Base-by-base conservation (phyloP, 768 basidiomycete genomes). In the Ephemerocybe angulata region DNA sequence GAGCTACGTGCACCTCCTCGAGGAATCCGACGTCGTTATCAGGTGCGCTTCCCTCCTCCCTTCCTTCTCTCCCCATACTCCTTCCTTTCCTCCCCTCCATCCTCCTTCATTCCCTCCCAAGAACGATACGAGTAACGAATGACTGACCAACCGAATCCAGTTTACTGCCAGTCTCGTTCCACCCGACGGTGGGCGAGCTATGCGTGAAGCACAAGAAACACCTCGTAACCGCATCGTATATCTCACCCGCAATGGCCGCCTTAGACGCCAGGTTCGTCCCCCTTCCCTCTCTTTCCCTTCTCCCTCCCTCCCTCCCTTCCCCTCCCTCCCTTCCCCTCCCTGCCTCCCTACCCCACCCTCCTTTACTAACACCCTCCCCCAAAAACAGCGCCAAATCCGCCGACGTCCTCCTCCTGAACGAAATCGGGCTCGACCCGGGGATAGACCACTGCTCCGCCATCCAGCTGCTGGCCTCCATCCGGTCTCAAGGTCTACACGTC, bases 201-300 rank as follows among this genome's bases (percentile, higher is more conserved):
- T 96, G 94, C 62, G 84, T 98, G 47, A 58, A 74, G 30, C 73
- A 85, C 56, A 61, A 70, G 11, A 90, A 86, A 57, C 88, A 95
- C 58, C 78, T 98, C 53, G 83, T 98, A 50, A 97, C 95, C 0
- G 93, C 95, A 0, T 95, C 93, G 3, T 98, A 98, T 65, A 85
- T 89, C 59, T 91, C 90, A 1, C 79, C 80, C 0, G 83, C 77
- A 8, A 97, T 97, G 93, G 70, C 75, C 6, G 71, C 70, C 0
- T 67, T 96, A 19, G 75, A 93, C 63, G 59, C 76, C 11, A 66
- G 69, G 92, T 93, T 60, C 24, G 82, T 59, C 12, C 1, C 21
- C 11, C 38, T 27, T 43, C 28, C 46, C n/a, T 41, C 38, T 10
- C 27, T 5, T 35, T 54, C 37, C 41, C 21, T 56, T 50, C n/a